Base-by-base conservation (phyloP, 306 rosid genomes). In the Lathyrus sativus region DNA sequence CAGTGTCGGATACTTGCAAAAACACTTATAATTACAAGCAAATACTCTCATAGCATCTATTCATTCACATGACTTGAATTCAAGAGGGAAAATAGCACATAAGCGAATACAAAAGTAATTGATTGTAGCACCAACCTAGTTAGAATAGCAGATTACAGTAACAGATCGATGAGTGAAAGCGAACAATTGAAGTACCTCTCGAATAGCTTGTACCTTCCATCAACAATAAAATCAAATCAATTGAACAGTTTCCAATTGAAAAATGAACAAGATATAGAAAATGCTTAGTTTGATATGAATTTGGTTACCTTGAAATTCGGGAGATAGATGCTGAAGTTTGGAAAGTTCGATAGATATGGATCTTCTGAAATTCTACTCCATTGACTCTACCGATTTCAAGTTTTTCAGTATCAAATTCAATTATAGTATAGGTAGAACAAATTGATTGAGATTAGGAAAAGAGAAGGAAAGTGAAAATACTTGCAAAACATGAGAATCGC, bases 401-500 rank as follows among this genome's bases (percentile, higher is more conserved):
- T 15, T 19, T 64, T 43, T 8, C 4, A 9, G 28, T 8, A 18
- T 17, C 5, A 8, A n/a, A 22, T 62, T 39, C 37, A 62, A 14
- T 9, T n/a, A 19, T 1, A 55, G 19, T 18, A 8, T 50, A 2
- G 11, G 37, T 13, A 31, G 45, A 63, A 33, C 7, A 37, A 68
- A 41, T 14, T 0, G 7, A 10, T 12, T 2, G 5, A 10, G 63
- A 62, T 24, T 55, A 35, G 24, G 48, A 17, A 66, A 48, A 44
- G 12, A 58, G 22, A 59, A 66, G 4, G 3, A 10, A 9, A 6
- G 8, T 2, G 0, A 0, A 12, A 65, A 72, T 75, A 86, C 97
- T 84, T 93, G 97, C 96, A 88, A 74, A 93, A 93, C 80, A 90
- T 78, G 17, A 93, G 75, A 75, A 90, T 72, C 0, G 99, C 96